Conservation (phyloP, 106 monocot species). For the Acorus gramineus region DNA sequence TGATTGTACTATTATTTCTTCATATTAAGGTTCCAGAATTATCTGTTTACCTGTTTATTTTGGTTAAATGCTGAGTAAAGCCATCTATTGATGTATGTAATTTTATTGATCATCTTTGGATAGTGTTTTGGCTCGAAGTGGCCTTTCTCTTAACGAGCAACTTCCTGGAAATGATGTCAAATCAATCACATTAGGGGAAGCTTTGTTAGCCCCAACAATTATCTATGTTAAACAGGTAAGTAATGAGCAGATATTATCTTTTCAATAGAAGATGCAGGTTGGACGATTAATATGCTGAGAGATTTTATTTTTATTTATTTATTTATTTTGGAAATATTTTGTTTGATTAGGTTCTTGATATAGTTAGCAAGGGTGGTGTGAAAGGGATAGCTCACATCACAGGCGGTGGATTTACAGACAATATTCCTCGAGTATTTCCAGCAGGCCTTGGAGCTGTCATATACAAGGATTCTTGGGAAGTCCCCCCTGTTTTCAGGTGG, state of each 20-base stretch:
- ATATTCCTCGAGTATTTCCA: slow-evolving; percentile 90
- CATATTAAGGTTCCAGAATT: no score
- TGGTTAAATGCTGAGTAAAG: no score
- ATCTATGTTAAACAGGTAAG: slow-evolving; percentile 94
- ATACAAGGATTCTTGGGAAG: slow-evolving; percentile 64
- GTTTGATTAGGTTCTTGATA: slow-evolving; percentile 54
- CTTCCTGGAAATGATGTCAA: slow-evolving; percentile 43
- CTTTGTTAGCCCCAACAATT: slow-evolving; percentile 83
- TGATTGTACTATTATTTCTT: no score
- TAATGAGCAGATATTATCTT: no score
- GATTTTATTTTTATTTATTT: not conserved
- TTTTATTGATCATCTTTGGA: not conserved
- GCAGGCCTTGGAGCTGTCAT: slow-evolving; percentile 78
- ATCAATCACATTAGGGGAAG: slow-evolving; percentile 61
- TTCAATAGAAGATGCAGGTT: no score
- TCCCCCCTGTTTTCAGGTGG: slow-evolving; percentile 80
- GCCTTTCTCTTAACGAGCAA: slow-evolving; percentile 56
- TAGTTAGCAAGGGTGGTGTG: slow-evolving; percentile 83
- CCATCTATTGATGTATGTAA: no score
- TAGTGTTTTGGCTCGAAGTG: slow-evolving; percentile 69
- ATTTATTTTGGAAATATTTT: not conserved
- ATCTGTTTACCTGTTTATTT: no score
- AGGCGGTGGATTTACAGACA: slow-evolving; percentile 94
- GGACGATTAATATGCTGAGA: not conserved
- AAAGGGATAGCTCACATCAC: slow-evolving; percentile 98